Evolutionary conservation across 2,329 filamentous ascomycete species (phyloP).

Genomic region (Xylariaceae sp.): DNA sequence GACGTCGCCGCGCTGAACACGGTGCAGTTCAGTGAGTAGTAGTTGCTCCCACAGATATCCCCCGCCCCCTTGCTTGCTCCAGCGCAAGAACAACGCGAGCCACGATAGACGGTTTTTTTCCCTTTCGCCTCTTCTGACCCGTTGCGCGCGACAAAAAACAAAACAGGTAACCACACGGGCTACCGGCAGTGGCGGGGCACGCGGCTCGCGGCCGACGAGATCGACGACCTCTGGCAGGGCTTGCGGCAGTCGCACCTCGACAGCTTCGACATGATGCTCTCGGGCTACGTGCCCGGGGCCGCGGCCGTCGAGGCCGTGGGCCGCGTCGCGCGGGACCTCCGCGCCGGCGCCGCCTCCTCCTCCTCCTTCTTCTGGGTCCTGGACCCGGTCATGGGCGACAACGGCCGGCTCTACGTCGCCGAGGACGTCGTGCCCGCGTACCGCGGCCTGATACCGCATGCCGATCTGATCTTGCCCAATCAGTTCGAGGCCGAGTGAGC

Average conservation of each 20-base stretch:
- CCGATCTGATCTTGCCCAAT: constrained; percentile 90
- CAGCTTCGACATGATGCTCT: constrained; percentile 89
- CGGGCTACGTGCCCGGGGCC: constrained; percentile 87
- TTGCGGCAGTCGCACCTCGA: constrained; percentile 77
- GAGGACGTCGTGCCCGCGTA: constrained; percentile 90
- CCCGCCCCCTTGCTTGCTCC: neutral
- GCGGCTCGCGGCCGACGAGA: constrained; percentile 71
- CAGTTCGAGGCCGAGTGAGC: constrained; percentile 93
- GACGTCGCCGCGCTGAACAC: constrained; percentile 94
- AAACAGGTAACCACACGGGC: constrained; percentile 92
- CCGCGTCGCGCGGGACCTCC: constrained; percentile 73
- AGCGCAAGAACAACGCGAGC: no score
- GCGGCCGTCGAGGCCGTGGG: constrained; percentile 79
- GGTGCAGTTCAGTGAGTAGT: constrained; percentile 90
- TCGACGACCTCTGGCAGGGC: constrained; percentile 76
- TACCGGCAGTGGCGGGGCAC: constrained; percentile 86
- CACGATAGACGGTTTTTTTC: no score
- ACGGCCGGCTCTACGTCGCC: constrained; percentile 83
- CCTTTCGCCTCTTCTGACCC: no score
- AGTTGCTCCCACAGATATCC: neutral
- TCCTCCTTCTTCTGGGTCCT: constrained; percentile 90
- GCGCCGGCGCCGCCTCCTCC: constrained; percentile 47
- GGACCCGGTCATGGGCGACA: constrained; percentile 97
- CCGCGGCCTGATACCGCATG: constrained; percentile 67
- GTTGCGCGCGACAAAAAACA: constrained; percentile 6